Base-by-base conservation (phyloP, 345 rosid genomes). In the Erucastrum elatum region DNA sequence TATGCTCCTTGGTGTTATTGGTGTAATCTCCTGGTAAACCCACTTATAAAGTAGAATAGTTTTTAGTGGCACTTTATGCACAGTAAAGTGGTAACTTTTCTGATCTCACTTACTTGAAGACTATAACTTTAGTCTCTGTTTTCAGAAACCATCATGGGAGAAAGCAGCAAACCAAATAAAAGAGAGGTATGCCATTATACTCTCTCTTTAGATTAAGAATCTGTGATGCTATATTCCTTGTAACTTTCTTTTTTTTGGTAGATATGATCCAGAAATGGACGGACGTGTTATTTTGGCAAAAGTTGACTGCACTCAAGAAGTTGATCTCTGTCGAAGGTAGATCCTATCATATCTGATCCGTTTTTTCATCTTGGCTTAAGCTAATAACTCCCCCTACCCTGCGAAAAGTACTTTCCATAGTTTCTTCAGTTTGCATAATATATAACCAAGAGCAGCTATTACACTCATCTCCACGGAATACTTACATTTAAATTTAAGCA, bases 131-230 rank as follows among this genome's bases (percentile, higher is more conserved):
- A 55, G 10, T 62, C 30, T 72, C 76, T 64, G 71, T 64, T 87
- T 59, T 76, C 92, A 96, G 99, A 96, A 90, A 90, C 94, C 98
- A 59, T 90, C 99, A 11, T 95, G 99, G 99, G 99, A 95, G 86
- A 95, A 88, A 75, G 91, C 99, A 68, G 97, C 98, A 58, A 88
- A 86, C 75, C 87, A 85, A 79, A 82, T 93, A 68, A 88, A 86
- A 81, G 91, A 93, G 82, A 91, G 96, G 99, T 95, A 63, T 58
- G 64, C 5, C 80, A 30, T 34, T 70, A 37, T 60, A 30, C 25
- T 51, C 64, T 68, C 63, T 68, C 69, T 72, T 53, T 46, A 10
- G 26, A 33, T 41, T 55, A 51, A 79, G 41, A 4, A 41, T 46
- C 67, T 74, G 11, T 49, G 39, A 29, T 55, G 56, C 59, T 9